Conservation (phyloP, 2,329 filamentous ascomycete genomes). For the Nemania serpens region DNA sequence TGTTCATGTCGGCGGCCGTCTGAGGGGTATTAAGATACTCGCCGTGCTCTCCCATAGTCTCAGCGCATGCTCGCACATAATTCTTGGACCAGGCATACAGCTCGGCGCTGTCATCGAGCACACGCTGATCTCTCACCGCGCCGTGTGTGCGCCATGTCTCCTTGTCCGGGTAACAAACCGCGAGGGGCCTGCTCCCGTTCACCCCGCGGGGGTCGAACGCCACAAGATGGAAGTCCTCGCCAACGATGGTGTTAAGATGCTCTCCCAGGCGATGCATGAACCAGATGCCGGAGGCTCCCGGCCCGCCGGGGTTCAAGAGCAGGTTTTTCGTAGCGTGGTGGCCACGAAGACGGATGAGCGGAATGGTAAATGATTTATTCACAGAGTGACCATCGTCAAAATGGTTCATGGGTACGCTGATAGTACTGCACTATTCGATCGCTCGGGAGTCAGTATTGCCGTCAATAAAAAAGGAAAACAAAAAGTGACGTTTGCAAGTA, state of each 20-base stretch:
- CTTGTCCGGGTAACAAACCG: constrained; percentile 47
- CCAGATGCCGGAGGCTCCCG: constrained; percentile 49
- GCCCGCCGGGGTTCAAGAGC: constrained; percentile 54
- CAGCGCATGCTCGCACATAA: constrained; percentile 47
- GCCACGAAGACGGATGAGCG: constrained; percentile 51
- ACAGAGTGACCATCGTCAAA: constrained; percentile 43
- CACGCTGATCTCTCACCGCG: constrained; percentile 33
- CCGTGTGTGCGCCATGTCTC: constrained; percentile 40
- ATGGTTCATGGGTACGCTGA: constrained; percentile 54
- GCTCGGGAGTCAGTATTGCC: no score
- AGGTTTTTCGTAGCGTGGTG: constrained; percentile 50
- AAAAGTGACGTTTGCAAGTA: no score
- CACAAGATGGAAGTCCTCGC: constrained; percentile 52
- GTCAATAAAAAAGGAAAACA: no score
- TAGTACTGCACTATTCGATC: constrained; percentile 33
- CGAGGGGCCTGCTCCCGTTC: constrained; percentile 43
- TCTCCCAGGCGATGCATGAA: constrained; percentile 45
- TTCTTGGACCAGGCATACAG: constrained; percentile 50
- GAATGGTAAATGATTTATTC: constrained; percentile 49
- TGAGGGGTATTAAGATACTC: constrained; percentile 55
- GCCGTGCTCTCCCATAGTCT: constrained; percentile 51
- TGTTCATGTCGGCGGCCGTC: constrained; percentile 57
- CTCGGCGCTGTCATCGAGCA: constrained; percentile 44
- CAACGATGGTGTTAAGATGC: constrained; percentile 44
- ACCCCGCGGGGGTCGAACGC: constrained; percentile 55